Evolutionary conservation across 495 filamentous ascomycete genomes (phyloP).

Genomic region (Neurospora terricola): DNA sequence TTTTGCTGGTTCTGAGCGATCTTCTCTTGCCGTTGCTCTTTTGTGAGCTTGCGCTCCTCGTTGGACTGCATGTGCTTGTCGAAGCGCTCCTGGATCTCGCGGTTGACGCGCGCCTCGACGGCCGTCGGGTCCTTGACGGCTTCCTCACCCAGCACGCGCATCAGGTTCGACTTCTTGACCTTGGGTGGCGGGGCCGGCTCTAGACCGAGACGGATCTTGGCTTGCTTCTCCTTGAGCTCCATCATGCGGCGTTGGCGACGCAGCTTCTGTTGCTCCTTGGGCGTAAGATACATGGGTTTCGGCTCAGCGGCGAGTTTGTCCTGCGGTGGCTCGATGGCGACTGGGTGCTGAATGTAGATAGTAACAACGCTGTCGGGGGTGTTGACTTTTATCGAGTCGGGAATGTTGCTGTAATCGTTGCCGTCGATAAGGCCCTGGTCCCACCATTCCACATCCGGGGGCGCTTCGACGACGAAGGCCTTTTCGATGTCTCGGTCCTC

Average conservation of each 20-base stretch:
- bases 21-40: constrained; percentile 84
- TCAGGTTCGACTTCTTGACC: constrained; percentile 89
- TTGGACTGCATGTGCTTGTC: constrained; percentile 68
- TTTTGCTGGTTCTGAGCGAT: constrained; percentile 72
- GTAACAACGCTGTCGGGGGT: constrained; percentile 78
- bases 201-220: constrained; percentile 85
- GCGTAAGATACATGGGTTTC: constrained; percentile 88
- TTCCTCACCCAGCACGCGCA: constrained; percentile 95
- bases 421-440: constrained; percentile 77
- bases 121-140: constrained; percentile 97
- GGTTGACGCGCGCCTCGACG: constrained; percentile 86
- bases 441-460: constrained; percentile 96
- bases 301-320: constrained; percentile 67
- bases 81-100: constrained; percentile 77
- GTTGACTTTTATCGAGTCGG: constrained; percentile 61
- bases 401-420: constrained; percentile 59
- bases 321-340: constrained; percentile 83
- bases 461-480: constrained; percentile 71
- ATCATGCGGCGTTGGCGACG: constrained; percentile 85
- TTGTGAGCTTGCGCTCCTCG: constrained; percentile 80
- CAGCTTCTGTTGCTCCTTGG: constrained; percentile 83
- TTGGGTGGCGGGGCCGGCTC: constrained; percentile 85
- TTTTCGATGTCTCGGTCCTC: constrained; percentile 87
- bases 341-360: constrained; percentile 82
- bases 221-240: constrained; percentile 88